A percentile compares a stretch with the other conserved stretches of the same genome.
Evolutionary conservation across 768 basidiomycete genomes (phyloP).

Genomic region (Dioszegia hungarica): DNA sequence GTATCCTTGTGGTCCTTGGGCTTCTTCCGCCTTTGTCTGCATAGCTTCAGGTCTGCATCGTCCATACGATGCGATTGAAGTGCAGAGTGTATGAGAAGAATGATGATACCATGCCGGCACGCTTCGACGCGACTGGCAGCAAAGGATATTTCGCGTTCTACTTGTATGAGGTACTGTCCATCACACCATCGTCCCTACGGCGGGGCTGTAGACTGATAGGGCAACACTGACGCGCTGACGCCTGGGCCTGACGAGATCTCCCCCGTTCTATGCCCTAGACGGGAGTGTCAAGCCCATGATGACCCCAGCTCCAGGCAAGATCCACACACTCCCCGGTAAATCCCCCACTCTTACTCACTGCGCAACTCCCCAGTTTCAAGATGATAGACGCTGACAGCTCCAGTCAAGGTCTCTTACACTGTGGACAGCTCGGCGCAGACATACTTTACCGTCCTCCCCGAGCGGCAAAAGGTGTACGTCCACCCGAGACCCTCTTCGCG

Average conservation of each 20-base stretch:
- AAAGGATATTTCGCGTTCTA: not conserved
- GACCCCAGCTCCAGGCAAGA: slow-evolving; percentile 39
- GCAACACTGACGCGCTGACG: no score
- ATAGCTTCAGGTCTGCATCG: not conserved
- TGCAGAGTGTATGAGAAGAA: not conserved
- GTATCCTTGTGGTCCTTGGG: not conserved
- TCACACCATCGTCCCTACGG: no score
- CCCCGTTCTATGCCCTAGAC: no score
- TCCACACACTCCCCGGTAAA: slow-evolving; percentile 38
- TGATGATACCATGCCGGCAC: not conserved
- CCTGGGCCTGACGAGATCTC: no score
- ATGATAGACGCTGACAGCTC: slow-evolving; percentile 1
- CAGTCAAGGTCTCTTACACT: slow-evolving; percentile 42
- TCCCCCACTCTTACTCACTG: not conserved
- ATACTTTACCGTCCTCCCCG: slow-evolving; percentile 33
- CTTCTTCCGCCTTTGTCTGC: not conserved
- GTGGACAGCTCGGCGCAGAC: slow-evolving; percentile 30
- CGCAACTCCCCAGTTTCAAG: not conserved
- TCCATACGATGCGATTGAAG: no score
- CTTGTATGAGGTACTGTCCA: no score
- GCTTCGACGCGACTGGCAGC: not conserved
- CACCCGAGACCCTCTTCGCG: slow-evolving; percentile 17
- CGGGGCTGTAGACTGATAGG: no score
- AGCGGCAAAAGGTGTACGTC: slow-evolving; percentile 36
- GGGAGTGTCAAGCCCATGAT: no score